Evolutionary conservation across 768 basidiomycete genomes (phyloP).

Genomic region (Kwoniella sp.): DNA sequence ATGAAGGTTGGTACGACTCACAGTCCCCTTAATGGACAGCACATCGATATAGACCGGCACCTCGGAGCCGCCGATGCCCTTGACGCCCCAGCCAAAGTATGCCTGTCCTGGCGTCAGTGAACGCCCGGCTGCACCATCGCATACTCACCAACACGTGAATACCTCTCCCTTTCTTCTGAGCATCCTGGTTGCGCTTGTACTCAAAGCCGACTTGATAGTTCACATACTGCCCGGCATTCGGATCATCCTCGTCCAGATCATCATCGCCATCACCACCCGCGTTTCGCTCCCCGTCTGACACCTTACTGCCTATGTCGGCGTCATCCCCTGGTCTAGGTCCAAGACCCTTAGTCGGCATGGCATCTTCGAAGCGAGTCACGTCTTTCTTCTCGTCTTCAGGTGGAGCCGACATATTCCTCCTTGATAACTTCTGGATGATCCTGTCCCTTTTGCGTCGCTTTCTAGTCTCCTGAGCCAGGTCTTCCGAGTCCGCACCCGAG

Average conservation of each 20-base stretch:
- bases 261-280: conserved; percentile 17
- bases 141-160: conserved; percentile 38
- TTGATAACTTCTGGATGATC: conserved; percentile 25
- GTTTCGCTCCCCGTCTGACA: conserved; percentile 12
- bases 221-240: conserved; percentile 42
- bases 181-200: conserved; percentile 31
- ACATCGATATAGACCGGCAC: conserved; percentile 50
- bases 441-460: conserved; percentile 29
- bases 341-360: not conserved
- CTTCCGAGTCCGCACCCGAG: conserved; percentile 1
- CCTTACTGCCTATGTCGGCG: not conserved
- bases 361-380: not conserved
- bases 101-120: conserved; percentile 11
- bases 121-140: not conserved
- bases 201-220: conserved; percentile 49
- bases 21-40: conserved; percentile 43
- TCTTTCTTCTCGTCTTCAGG: not conserved
- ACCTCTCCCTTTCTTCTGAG: conserved; percentile 34
- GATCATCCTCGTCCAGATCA: conserved; percentile 35
- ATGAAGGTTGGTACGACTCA: conserved; percentile 11
- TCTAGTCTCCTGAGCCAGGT: conserved; percentile 13
- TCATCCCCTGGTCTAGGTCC: not conserved
- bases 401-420: conserved; percentile 9
- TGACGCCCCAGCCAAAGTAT: conserved; percentile 48
- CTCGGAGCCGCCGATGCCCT: conserved; percentile 46